Evolutionary conservation across 441 rosid genomes (phyloP), one percentile per base, ranked within the genome.

Genomic region (Isatis lusitanica): DNA sequence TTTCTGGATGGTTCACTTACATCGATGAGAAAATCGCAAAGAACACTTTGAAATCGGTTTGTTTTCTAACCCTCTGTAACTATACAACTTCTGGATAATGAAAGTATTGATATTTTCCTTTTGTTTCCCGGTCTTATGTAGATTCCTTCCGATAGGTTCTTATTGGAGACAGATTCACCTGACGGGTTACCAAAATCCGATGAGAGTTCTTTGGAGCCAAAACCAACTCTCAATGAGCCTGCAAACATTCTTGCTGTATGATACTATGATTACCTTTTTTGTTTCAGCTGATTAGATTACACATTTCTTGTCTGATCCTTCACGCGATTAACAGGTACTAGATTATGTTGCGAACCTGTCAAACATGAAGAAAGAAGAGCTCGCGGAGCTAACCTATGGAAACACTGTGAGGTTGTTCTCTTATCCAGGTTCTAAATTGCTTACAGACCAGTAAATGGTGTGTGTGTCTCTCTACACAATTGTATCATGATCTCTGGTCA

Each of bases 151-250:
- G 90, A 89, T 47, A 87, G 95, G 81, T 86, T 94, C 78, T 83
- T 92, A 73, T 79, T 94, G 78, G 97, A 92, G 85, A 86, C 98
- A 44, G 98, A 94, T 76, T 93, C 97, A 13, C 97, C 98, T 16
- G 97, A 92, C 75, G 97, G 94, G 9, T 48, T 89, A 62, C 97
- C 98, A 31, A 85, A 76, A 59, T 63, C 77, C 15, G 80, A 82
- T 61, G 71, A 70, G 15, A 80, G 83, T 58, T 80, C 89, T 53
- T 76, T 87, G 2, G 82, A 83, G 84, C 86, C 79, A 6, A 84
- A 72, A 42, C 88, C 86, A 47, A 82, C 82, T 39, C 87, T 87
- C 18, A 92, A 94, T 87, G 97, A 94, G 79, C 97, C 98, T 1
- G 97, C 97, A 74, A 92, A 92, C 80, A 88, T 94, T 55, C 81